Evolutionary conservation across 306 rosid genomes (phyloP).

Genomic region (Vicia villosa): DNA sequence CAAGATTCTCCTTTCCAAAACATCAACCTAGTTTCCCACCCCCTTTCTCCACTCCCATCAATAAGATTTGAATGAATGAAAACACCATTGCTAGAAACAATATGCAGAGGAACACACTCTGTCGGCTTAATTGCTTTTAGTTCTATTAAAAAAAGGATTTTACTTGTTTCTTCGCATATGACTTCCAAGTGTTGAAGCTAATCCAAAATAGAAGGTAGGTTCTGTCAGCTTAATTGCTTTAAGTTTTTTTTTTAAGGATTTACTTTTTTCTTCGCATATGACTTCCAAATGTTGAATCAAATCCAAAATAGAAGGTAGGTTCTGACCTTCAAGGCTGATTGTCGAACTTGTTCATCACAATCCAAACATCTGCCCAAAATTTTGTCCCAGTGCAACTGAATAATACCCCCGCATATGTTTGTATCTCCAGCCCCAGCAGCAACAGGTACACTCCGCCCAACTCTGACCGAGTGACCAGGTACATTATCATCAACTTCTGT

Average conservation of each 20-base stretch:
- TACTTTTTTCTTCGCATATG: constrained; percentile 8
- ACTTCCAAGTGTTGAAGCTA: constrained; percentile 18
- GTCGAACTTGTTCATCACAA: constrained; percentile 77
- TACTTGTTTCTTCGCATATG: constrained; percentile 16
- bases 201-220: constrained; percentile 27
- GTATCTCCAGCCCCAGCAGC: constrained; percentile 99
- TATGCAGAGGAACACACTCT: not conserved
- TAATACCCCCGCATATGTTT: constrained; percentile 95
- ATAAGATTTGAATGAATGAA: constrained; percentile 17
- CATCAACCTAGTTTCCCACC: constrained; percentile 21
- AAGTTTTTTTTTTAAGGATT: not conserved
- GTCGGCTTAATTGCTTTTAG: constrained; percentile 6
- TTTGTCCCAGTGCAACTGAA: constrained; percentile 90
- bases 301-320: constrained; percentile 30
- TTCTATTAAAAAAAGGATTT: constrained; percentile 2
- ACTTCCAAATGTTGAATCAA: constrained; percentile 20
- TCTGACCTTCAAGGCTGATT: constrained; percentile 81
- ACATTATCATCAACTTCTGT: constrained; percentile 51
- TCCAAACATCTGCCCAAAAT: constrained; percentile 87
- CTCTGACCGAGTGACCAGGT: constrained; percentile 55
- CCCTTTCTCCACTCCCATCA: constrained; percentile 12
- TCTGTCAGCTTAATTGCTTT: not conserved
- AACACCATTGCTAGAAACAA: not conserved
- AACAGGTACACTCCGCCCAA: constrained; percentile 80
- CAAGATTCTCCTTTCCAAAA: constrained; percentile 14